Conservation (phyloP, 2,329 filamentous ascomycete species). For the Hypoxylon sp. region DNA sequence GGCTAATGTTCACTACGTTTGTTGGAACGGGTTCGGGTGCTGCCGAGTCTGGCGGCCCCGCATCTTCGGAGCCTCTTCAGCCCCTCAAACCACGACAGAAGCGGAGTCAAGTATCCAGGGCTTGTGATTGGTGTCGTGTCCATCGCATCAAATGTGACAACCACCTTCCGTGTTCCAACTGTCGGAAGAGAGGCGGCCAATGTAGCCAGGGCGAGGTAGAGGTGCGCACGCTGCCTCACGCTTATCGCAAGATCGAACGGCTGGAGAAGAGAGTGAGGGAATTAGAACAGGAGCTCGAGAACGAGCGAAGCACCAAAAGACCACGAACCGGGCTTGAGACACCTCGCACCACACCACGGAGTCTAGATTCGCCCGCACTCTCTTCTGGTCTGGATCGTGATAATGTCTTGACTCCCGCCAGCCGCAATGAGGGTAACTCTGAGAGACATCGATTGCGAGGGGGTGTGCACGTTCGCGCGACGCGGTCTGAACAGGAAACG, state of each 20-base stretch:
- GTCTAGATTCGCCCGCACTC: conserved; percentile 7
- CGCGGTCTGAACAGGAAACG: conserved; percentile 28
- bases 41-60: conserved; percentile 15
- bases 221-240: conserved; percentile 28
- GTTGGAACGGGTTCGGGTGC: conserved; percentile 17
- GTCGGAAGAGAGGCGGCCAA: conserved; percentile 24
- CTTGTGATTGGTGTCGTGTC: conserved; percentile 34
- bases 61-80: conserved; percentile 25
- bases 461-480: conserved; percentile 24
- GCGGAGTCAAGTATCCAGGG: conserved; percentile 31
- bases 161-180: conserved; percentile 29
- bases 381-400: conserved; percentile 12
- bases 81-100: conserved; percentile 24
- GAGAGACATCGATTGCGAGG: conserved; percentile 19
- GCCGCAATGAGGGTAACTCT: conserved; percentile 3
- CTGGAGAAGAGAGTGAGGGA: conserved; percentile 28
- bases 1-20: conserved; percentile 28
- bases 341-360: conserved; percentile 15
- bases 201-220: conserved; percentile 30
- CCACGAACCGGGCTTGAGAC: conserved; percentile 6
- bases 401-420: neutral
- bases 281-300: conserved; percentile 29
- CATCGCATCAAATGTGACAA: conserved; percentile 34
- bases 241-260: conserved; percentile 28
- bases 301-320: conserved; percentile 17